phyloP scores from a whole-genome alignment of 352 stramenopile species.

The Phytophthora idaei region DNA sequence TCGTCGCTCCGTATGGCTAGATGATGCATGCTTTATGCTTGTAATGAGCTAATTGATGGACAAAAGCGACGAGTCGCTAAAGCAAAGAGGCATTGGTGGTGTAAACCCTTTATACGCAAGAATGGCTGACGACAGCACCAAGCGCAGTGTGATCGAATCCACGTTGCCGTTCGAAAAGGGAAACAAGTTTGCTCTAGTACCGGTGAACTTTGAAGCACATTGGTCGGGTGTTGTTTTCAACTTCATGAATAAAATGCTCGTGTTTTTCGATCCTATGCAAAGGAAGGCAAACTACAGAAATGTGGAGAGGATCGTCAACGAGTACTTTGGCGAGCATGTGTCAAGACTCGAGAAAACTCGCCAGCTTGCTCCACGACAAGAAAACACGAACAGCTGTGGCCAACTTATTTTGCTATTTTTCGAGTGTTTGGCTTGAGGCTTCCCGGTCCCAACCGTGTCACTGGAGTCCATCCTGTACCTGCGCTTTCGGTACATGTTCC shows the following conservation, averaged over 20 bases:
- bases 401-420: conserved; percentile 12
- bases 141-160: neutral
- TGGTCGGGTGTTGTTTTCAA: neutral
- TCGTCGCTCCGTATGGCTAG: neutral
- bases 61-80: neutral
- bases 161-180: conserved; percentile 1
- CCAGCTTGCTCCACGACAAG: conserved; percentile 8
- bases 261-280: neutral
- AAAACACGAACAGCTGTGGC: conserved; percentile 11
- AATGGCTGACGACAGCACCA: conserved; percentile 1
- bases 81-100: neutral
- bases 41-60: conserved; percentile 5
- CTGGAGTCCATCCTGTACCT: neutral
- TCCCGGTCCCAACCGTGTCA: conserved; percentile 1
- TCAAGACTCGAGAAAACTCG: neutral
- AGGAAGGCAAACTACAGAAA: neutral
- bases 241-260: neutral
- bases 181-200: neutral
- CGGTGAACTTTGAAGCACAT: neutral
- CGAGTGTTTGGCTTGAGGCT: neutral
- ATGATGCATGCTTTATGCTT: conserved; percentile 1
- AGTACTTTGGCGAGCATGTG: neutral
- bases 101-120: conserved; percentile 8
- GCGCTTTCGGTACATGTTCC: conserved; percentile 6
- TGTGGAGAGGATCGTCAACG: neutral